A percentile compares a stretch with the other conserved stretches of the same genome.
These are phyloP conservation scores for Uronychia binucleata DNA, from an alignment of 73 alveolate species.

Conservation along the genomic window DNA sequence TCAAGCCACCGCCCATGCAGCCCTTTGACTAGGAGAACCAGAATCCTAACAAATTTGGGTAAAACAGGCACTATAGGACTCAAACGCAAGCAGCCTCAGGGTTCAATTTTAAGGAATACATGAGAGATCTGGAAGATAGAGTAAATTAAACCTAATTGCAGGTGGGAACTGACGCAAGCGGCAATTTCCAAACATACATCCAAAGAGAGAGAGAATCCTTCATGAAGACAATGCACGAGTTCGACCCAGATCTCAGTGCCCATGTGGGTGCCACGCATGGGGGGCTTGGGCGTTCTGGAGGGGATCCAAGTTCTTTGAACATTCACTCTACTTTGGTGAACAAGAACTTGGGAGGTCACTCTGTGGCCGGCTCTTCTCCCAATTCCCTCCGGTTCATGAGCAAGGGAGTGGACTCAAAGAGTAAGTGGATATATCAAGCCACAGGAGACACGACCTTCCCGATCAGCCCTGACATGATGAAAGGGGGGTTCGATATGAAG, in stretches of 20 bases:
- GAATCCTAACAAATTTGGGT: not conserved
- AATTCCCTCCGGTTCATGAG: not conserved
- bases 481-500: not conserved
- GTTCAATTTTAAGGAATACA: not conserved
- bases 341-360: not conserved
- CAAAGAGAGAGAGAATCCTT: not conserved
- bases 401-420: not conserved
- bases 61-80: not conserved
- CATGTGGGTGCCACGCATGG: not conserved
- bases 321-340: not conserved
- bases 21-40: not conserved
- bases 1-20: not conserved
- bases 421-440: not conserved
- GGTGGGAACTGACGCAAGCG: not conserved
- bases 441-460: not conserved
- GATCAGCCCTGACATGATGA: not conserved
- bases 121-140: not conserved
- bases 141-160: not conserved
- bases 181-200: not conserved
- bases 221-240: not conserved
- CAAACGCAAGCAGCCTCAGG: not conserved
- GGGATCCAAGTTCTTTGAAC: not conserved
- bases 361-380: constrained; percentile 5
- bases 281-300: not conserved
- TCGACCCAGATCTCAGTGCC: not conserved